Evolutionary conservation across 176 grass and related monocot species (phyloP).

Genomic region (Ananas comosus): DNA sequence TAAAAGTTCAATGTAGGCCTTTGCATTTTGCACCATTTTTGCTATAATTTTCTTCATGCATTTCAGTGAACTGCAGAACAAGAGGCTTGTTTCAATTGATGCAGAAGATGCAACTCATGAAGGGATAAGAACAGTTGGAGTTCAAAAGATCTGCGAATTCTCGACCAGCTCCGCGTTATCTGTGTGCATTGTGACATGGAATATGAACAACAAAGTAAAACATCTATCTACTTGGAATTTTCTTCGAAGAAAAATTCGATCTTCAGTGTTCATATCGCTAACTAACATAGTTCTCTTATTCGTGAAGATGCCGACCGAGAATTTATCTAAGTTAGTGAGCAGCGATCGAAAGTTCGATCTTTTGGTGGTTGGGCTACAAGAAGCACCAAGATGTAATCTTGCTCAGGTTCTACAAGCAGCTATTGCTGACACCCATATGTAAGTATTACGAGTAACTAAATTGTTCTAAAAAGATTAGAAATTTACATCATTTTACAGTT

Average conservation of each 20-base stretch:
- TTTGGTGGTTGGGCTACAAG: conserved; percentile 51
- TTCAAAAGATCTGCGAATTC: conserved; percentile 42
- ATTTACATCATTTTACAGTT: background rate
- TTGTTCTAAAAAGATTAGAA: no score
- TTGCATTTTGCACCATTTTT: no score
- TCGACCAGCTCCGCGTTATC: conserved; percentile 28
- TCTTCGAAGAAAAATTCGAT: no score
- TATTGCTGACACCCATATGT: conserved; percentile 39
- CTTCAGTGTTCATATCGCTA: background rate
- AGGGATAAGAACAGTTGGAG: conserved; percentile 41
- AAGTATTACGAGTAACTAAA: background rate
- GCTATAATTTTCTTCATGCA: no score
- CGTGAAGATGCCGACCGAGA: conserved; percentile 31
- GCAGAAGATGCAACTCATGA: conserved; percentile 24
- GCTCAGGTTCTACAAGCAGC: conserved; percentile 36
- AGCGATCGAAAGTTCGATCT: conserved; percentile 45
- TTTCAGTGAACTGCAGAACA: no score
- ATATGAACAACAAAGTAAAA: conserved; percentile 60
- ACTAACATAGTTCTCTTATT: background rate
- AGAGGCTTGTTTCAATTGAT: background rate
- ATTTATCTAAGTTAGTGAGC: conserved; percentile 40
- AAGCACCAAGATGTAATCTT: conserved; percentile 37
- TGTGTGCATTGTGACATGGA: conserved; percentile 54
- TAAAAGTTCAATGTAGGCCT: no score
- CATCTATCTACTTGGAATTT: no score